Evolutionary conservation across 179 eudicot species (phyloP), one percentile per base, ranked within the genome.

Genomic region (Vitellaria paradoxa): DNA sequence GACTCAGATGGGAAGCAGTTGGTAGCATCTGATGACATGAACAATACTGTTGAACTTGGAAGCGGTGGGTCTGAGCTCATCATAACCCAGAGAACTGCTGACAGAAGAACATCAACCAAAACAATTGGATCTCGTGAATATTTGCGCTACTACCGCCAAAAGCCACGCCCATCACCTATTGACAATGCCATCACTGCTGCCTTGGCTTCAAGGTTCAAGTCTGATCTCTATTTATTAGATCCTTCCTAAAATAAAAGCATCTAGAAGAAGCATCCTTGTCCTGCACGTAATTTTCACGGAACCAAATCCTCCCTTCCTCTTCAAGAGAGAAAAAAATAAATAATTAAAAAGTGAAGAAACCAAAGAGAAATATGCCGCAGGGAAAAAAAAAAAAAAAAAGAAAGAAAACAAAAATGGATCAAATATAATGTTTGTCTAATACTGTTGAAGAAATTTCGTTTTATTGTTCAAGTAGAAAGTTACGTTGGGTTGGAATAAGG

Each of bases 101-200:
- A 56, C 15, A 82, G 87, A 77, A 82, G 87, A 78, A 84, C 80
- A 53, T 82, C 88, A 47, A 88, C 89, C 24, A 96, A 85, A 82
- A 82, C 86, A 63, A 82, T 96, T 62, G 99, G 99, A 45, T 96
- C 99, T 65, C 85, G 99, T 18, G 99, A 91, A 77, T 96, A 86
- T 73, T 62, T 96, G 85, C 93, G 94, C 67, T 96, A 96, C 68
- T 96, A 96, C 76, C 92, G 88, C 76, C 99, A 96, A 78, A 96
- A 88, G 76, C 99, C 97, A n/a, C 89, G 91, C 4, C 98, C 99
- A 45, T 85, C 97, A 11, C 74, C 90, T 63, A 87, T 82, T 79
- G 84, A 84, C 53, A 49, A 52, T 50, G 92, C 96, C 70, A 76
- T 90, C 40, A 81, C 87, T 59, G 78, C 86, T 82, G 94, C 95